Conservation (phyloP, 164 flowering plant genomes). For the Sextonia rubra region DNA sequence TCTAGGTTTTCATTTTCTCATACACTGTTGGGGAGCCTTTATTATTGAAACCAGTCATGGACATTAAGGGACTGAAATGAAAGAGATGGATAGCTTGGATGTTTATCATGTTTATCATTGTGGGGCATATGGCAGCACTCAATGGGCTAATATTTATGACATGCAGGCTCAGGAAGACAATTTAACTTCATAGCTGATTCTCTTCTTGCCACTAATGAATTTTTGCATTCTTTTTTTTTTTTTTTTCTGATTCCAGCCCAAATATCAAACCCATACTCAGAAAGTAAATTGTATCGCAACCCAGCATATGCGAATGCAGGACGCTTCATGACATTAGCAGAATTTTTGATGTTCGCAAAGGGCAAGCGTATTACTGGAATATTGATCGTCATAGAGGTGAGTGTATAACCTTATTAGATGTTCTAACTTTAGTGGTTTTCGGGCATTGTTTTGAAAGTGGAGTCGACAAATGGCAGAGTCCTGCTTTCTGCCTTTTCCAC, state of each 20-base stretch:
- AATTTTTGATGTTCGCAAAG: constrained; percentile 30
- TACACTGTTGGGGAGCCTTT: too few species aligned
- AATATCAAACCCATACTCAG: constrained; percentile 22
- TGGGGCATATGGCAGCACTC: not conserved
- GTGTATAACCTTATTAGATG: not conserved
- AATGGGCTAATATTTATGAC: not conserved
- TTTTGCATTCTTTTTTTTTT: not conserved
- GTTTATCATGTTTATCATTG: not conserved
- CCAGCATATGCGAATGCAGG: constrained; percentile 33
- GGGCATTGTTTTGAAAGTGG: not conserved
- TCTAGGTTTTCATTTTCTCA: too few species aligned
- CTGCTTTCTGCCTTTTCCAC: too few species aligned
- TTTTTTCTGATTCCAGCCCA: constrained; percentile 22
- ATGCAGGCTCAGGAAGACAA: not conserved
- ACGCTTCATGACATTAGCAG: constrained; percentile 23
- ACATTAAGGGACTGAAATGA: not conserved
- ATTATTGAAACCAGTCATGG: too few species aligned
- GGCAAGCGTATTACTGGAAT: constrained; percentile 29
- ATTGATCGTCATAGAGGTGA: constrained; percentile 36
- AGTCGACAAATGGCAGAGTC: too few species aligned
- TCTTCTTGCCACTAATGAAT: not conserved
- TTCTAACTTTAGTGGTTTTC: not conserved
- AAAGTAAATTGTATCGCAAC: constrained; percentile 18
- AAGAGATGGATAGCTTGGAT: not conserved
- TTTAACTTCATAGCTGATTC: not conserved